Evolutionary conservation across 2,329 filamentous ascomycete genomes (phyloP), one percentile per base, ranked within the genome.

Genomic region (Aspergillus neotritici): DNA sequence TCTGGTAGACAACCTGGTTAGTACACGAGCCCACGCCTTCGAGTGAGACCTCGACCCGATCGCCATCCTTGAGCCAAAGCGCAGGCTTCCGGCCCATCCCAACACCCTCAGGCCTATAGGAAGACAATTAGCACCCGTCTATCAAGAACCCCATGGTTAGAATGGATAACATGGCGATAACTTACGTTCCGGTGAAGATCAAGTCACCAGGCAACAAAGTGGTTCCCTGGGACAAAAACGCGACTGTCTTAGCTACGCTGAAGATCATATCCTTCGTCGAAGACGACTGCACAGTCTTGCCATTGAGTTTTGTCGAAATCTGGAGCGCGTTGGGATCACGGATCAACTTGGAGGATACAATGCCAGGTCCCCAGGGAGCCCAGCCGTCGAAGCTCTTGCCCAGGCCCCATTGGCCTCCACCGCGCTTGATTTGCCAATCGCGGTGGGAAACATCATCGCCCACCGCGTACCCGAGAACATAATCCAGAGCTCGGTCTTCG

Each of bases 391-490:
- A 87, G 3, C 83, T 80, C 63, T 88, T 88, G 31, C 83, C 84
- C 11, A 86, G 67, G 1, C 75, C 77, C 83, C 83, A 87, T 65
- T 87, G 84, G 1, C 82, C 76, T 12, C 81, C 81, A 12, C 82
- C 82, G 32, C 73, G 75, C 62, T 81, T 77, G 47, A 86, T 64
- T 65, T 87, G 84, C 82, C 84, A 89, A 51, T 87, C 83, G 32
- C 86, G 79, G 66, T 87, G 84, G 9, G 82, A 87, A n/a, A 91
- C 77, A 61, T 91, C 86, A 64, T 91, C 86, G 41, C 85, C 84
- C 29, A 86, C 77, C 2, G 81, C 74, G 60, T 89, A 90, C 4
- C 86, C 86, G 2, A 88, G 71, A 3, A 90, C 83, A 56, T 86
- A 82, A 40, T 82, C 70, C n/a, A 89, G 69, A 0, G 86, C 86